These are phyloP conservation scores for Setomelanomma holmii DNA, from an alignment of 2,329 filamentous ascomycete species.

Conservation along the genomic window DNA sequence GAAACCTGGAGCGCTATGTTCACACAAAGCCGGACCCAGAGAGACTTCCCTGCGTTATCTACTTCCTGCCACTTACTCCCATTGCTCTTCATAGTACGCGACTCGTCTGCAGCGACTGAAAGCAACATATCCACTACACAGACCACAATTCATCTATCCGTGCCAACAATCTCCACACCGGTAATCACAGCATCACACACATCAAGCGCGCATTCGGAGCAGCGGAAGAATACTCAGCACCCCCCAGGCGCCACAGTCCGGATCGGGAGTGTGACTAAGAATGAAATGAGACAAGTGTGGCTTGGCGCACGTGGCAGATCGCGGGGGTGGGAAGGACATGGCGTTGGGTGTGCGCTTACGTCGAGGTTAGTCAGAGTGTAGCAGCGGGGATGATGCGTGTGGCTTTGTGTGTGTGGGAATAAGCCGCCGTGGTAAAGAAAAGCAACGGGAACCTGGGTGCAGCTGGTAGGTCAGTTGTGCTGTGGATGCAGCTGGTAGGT, in stretches of 20 bases:
- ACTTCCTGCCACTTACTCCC: too few relatives aligned
- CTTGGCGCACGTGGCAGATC: conserved; percentile 7
- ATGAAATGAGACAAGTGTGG: neutral
- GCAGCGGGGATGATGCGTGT: too few relatives aligned
- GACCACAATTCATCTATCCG: neutral
- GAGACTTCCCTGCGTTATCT: too few relatives aligned
- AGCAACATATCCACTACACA: too few relatives aligned
- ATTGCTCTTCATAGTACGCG: too few relatives aligned
- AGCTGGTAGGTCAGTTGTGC: neutral
- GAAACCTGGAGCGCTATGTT: too few relatives aligned
- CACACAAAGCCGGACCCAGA: too few relatives aligned
- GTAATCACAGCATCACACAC: neutral
- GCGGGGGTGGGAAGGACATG: neutral
- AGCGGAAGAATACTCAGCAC: neutral
- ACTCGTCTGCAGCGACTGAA: too few relatives aligned
- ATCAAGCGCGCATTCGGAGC: neutral
- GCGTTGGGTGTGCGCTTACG: conserved; percentile 1
- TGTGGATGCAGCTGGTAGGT: neutral
- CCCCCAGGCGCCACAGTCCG: neutral
- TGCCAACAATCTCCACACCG: neutral
- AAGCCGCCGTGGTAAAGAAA: neutral
- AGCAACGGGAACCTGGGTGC: neutral
- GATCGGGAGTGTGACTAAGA: neutral
- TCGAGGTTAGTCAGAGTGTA: neutral
- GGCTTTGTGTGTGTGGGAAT: neutral